Conservation (phyloP, 2,329 filamentous ascomycete genomes). For the Arthrinium phaeospermum region DNA sequence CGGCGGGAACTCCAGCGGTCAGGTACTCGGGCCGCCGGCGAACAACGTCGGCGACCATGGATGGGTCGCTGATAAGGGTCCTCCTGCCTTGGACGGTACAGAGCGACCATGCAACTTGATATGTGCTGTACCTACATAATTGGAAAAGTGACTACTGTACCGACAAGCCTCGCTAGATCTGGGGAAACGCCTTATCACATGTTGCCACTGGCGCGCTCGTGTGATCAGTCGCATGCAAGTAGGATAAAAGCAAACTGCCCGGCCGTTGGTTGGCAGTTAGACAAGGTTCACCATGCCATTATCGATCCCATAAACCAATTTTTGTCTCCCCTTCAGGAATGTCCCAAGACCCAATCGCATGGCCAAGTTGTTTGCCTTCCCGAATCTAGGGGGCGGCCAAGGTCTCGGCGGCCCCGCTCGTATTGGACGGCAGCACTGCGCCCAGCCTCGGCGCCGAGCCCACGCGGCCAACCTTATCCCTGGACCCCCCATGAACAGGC, state of each 20-base stretch:
- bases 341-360: constrained; percentile 5
- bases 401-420: neutral
- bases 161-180: neutral
- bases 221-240: neutral
- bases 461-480: neutral
- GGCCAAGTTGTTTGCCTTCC: neutral
- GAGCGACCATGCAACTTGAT: neutral
- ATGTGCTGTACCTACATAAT: neutral
- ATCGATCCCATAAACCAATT: neutral
- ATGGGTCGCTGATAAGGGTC: neutral
- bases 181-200: neutral
- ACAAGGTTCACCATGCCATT: neutral
- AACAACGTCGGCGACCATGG: neutral
- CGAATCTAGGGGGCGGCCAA: neutral
- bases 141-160: neutral
- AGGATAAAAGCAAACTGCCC: neutral
- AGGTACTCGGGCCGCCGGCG: neutral
- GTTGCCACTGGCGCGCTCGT: neutral
- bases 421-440: neutral
- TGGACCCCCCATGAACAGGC: neutral
- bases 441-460: constrained; percentile 17
- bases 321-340: neutral
- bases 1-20: neutral
- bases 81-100: neutral
- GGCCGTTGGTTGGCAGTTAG: neutral